Evolutionary conservation across 305 asterid species (phyloP), one percentile per base, ranked within the genome.

Genomic region (Andrographis paniculata): DNA sequence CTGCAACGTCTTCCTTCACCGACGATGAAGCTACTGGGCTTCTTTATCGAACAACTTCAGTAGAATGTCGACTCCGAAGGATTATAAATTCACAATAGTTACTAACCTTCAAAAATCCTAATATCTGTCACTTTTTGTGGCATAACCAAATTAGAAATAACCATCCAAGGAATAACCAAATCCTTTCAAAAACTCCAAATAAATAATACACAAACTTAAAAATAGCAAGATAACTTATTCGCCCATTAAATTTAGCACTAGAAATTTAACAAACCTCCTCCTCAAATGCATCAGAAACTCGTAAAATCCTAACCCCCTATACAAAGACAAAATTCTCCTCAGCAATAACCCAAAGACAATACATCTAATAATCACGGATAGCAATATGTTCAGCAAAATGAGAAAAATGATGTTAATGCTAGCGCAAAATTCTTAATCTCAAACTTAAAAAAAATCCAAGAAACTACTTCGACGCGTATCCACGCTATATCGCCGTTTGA

Each of bases 391-490:
- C 1, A 4, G 9, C 4, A 1, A 38, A 38, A 35, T 12, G 14
- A 12, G 40, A 4, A n/a, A 14, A 42, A 45, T 8, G 58, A 42
- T 60, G 60, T 52, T 44, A 24, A 47, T 41, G 42, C 17, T 38
- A 36, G 41, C 39, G 30, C 52, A 53, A 18, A 14, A 9, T 44
- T 63, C 43, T 20, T 15, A 38, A 14, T 16, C 14, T 15, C 9
- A n/a, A 15, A n/a, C 3, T 38, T 20, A 38, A 16, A 6, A n/a
- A n/a, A n/a, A n/a, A n/a, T n/a, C n/a, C n/a, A n/a, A n/a, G n/a
- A n/a, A 6, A 38, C 18, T 16, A 6, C 1, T 20, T 9, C 6
- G 6, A 38, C 4, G 16, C 16, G 4, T 1, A 38, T 16, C 6
- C 19, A 38, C 5, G 39, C 12, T 10, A 35, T 14, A 38, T 38